Base-by-base conservation (phyloP, 305 asterid species). In the Fraxinus dipetala region DNA sequence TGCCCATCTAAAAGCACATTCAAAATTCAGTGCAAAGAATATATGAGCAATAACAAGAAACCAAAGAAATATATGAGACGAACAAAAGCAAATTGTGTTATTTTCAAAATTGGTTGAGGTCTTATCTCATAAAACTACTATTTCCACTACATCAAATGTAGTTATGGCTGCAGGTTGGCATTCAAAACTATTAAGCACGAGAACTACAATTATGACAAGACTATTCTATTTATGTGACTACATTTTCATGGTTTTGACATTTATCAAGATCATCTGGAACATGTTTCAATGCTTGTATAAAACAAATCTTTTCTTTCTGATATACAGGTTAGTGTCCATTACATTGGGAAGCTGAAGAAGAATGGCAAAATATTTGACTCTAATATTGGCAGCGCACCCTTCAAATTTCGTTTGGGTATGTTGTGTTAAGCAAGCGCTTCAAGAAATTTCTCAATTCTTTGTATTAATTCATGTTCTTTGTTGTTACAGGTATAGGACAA, bases 331-430 rank as follows among this genome's bases (percentile, higher is more conserved):
- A 82, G 91, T 75, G 96, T 95, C 82, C 89, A 32, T 78, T 95
- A 94, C 83, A 91, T 87, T 80, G 98, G 99, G 74, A 95, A 91
- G 90, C 90, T 95, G 90, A 85, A 92, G 91, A 92, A 91, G 86
- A 92, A 86, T 77, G 94, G 87, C 65, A 91, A 91, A 85, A 85
- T 90, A 80, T 92, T 94, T 38, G 97, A 95, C 83, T 91, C 98
- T 2, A 94, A 92, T 78, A 76, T 90, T 80, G 96, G 98, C 85
- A 88, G 28, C 83, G 87, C 97, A 79, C 98, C 98, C 79, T 92
- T 93, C 80, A 89, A 89, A 80, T 95, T 95, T 75, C 98, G 98
- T 80, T 87, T 93, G 89, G 99, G 98, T 94, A 92, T 75, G 56
- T 56, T 85, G 73, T 14, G n/a, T 65, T 54, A 4, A 26, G 40